A percentile compares a stretch with the other conserved stretches of the same genome.
Conservation (phyloP, 2,329 filamentous ascomycete species). For the Lecanicillium sp. region DNA sequence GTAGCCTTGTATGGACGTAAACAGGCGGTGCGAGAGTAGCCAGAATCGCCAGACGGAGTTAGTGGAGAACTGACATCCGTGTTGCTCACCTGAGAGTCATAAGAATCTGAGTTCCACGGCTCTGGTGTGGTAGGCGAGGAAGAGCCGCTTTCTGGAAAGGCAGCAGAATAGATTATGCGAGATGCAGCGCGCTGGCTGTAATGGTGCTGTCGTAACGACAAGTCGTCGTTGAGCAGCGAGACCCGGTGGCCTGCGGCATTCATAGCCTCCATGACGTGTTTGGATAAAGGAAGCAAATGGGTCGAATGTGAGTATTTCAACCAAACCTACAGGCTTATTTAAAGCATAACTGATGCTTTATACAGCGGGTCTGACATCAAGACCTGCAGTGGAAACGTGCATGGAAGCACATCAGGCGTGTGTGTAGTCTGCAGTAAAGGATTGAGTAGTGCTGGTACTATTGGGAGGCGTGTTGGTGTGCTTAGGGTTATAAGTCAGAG, state of each 20-base stretch:
- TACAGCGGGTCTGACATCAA: too few species aligned
- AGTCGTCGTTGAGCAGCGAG: conserved; percentile 52
- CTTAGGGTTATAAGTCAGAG: neutral
- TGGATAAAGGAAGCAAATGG: too few species aligned
- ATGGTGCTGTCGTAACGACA: conserved; percentile 18
- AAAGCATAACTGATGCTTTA: too few species aligned
- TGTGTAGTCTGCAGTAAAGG: too few species aligned
- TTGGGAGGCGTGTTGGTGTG: neutral
- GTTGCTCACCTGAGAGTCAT: conserved; percentile 48
- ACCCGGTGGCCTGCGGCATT: conserved; percentile 50
- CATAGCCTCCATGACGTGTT: conserved; percentile 39
- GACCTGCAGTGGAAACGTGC: too few species aligned
- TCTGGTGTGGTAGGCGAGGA: conserved; percentile 45
- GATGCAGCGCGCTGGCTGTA: conserved; percentile 25
- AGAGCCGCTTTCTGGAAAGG: conserved; percentile 28
- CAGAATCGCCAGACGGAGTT: conserved; percentile 41
- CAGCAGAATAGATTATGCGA: conserved; percentile 25
- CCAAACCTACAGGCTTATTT: too few species aligned
- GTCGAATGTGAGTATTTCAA: too few species aligned
- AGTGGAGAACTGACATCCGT: conserved; percentile 46
- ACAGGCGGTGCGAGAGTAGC: conserved; percentile 30
- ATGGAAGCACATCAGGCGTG: too few species aligned
- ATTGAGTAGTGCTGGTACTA: too few species aligned
- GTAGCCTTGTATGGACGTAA: neutral
- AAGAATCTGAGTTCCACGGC: conserved; percentile 52